Evolutionary conservation across 2,329 filamentous ascomycete species (phyloP), one percentile per base, ranked within the genome.

Genomic region (Alternaria longipes): DNA sequence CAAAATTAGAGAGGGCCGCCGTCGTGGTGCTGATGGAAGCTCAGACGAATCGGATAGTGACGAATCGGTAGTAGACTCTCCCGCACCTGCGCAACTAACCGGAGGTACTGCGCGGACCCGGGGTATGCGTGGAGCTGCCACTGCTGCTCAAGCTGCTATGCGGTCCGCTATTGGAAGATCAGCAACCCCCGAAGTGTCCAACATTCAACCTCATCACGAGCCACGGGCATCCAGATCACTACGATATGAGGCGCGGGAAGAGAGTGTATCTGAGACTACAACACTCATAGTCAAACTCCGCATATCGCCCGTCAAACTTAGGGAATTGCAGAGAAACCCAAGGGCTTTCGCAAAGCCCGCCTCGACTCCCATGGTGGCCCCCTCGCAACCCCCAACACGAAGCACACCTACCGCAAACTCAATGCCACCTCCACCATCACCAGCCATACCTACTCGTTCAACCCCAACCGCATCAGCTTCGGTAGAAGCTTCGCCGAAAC

Each of bases 11-110:
- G 79, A 80, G 54, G 74, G 81, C 53, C 88, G 91, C 54, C 85
- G 90, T 20, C 89, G 70, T 75, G 86, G 30, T 83, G 85, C 64
- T 78, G 87, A 89, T 65, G 91, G 92, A 59, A 92, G 95, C 57
- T 96, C 93, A 0, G 94, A 97, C 56, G 94, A 95, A 1, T 92
- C 94, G 50, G 93, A 97, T 28, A 97, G 92, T 74, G 94, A 97
- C 58, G 92, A 96, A 60, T 97, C 93, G 0, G 88, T 86, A 1
- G 88, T 91, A 18, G 94, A 96, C 61, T 97, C 94, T n/a, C 93
- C 93, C 3, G 91, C 91, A 40, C 81, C 82, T 38, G 88, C 90
- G 7, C 87, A 91, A 65, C 81, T 93, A 46, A 84, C 87, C 36
- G 84, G 84, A 66, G 93, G 92, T 46, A 97, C 94, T 1, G 90